Evolutionary conservation across 2,329 filamentous ascomycete species (phyloP).

Genomic region (Apiospora hydei): DNA sequence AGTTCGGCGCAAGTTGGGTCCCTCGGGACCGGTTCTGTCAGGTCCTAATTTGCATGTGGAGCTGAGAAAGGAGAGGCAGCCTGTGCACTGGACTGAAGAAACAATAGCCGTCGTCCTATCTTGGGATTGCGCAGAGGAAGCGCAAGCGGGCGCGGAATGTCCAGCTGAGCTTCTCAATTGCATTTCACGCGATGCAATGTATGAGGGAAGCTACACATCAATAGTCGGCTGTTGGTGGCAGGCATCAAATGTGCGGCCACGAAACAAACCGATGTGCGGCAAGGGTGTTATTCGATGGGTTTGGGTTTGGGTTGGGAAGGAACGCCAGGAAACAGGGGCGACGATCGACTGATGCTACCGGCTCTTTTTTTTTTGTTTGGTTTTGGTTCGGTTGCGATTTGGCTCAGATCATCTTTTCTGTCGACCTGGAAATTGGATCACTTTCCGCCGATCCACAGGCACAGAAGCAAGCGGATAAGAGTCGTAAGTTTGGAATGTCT

Average conservation of each 20-base stretch:
- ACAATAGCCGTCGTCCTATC: neutral
- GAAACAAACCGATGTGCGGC: neutral
- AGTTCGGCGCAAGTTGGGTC: neutral
- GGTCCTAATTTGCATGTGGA: slow-evolving; percentile 18
- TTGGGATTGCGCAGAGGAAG: neutral
- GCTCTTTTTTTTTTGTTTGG: neutral
- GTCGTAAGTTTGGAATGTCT: slow-evolving; percentile 17
- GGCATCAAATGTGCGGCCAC: neutral
- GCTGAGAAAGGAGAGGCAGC: slow-evolving; percentile 3
- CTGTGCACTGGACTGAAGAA: neutral
- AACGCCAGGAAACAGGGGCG: neutral
- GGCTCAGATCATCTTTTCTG: neutral
- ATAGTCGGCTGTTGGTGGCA: neutral
- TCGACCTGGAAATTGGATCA: neutral
- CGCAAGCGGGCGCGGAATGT: neutral
- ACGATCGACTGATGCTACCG: neutral
- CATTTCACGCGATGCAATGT: neutral
- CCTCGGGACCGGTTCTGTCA: slow-evolving; percentile 12
- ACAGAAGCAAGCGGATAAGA: neutral
- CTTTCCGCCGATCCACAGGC: slow-evolving; percentile 8
- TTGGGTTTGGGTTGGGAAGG: neutral
- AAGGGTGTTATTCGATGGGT: neutral
- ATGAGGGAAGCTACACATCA: neutral
- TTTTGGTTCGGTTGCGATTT: neutral
- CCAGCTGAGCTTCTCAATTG: neutral